Conservation (phyloP, 2,329 filamentous ascomycete genomes). For the Gremmenia infestans region DNA sequence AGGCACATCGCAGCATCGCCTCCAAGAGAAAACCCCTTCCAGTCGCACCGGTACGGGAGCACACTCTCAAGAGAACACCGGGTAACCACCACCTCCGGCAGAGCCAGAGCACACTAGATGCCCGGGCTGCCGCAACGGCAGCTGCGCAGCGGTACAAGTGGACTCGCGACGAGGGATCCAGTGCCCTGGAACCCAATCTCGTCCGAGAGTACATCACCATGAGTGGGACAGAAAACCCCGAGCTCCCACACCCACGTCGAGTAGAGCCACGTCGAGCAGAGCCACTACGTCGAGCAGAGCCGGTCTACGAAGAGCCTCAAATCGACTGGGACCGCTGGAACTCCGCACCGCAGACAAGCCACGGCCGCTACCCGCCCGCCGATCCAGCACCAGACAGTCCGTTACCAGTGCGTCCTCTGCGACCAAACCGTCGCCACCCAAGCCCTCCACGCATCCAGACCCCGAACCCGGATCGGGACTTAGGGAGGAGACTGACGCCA, state of each 20-base stretch:
- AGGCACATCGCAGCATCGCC: background rate
- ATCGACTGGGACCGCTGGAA: conserved; percentile 14
- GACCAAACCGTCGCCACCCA: background rate
- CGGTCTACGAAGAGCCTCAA: conserved; percentile 4
- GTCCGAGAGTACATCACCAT: background rate
- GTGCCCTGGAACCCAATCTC: too few species aligned
- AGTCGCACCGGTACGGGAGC: too few species aligned
- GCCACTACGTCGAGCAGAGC: background rate
- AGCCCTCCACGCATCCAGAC: background rate
- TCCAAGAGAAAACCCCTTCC: too few species aligned
- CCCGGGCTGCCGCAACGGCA: too few species aligned
- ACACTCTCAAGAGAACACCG: too few species aligned
- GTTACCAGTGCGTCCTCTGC: background rate
- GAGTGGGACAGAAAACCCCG: background rate
- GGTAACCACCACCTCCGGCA: too few species aligned
- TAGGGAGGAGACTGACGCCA: too few species aligned
- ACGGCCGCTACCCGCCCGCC: conserved; percentile 8
- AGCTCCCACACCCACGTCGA: background rate
- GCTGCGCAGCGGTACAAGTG: too few species aligned
- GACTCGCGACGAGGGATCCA: too few species aligned
- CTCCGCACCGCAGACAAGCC: background rate
- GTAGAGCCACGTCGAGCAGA: too few species aligned
- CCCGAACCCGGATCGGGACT: too few species aligned
- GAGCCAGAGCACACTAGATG: too few species aligned
- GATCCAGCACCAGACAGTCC: background rate